These are phyloP conservation scores for Cephalotrichum gorgonifer DNA, from an alignment of 2,329 filamentous ascomycete species.

Conservation along the genomic window DNA sequence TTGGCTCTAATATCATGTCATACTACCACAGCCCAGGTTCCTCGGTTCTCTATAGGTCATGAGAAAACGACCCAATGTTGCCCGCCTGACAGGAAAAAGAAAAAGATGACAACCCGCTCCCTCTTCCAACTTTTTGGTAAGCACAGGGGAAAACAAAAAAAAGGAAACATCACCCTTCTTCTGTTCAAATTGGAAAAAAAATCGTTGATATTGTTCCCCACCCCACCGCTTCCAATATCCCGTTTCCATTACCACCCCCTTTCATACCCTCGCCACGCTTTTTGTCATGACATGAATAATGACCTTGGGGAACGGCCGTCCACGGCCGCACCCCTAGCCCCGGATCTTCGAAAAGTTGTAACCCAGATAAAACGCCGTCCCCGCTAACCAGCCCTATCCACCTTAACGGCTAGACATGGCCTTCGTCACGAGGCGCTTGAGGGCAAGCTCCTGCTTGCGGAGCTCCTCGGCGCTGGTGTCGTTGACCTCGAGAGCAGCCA, in stretches of 20 bases:
- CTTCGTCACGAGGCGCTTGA: slow-evolving; percentile 98
- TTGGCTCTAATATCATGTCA: neutral
- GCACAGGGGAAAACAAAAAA: neutral
- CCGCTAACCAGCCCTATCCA: slow-evolving; percentile 5
- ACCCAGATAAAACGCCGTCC: neutral
- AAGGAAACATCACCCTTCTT: neutral
- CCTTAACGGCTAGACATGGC: slow-evolving; percentile 84
- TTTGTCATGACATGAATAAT: neutral
- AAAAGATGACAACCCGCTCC: neutral
- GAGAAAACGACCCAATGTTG: neutral
- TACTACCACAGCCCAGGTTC: neutral
- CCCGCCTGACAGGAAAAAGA: neutral
- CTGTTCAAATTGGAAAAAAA: neutral
- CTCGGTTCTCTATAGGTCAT: neutral
- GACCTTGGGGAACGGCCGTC: neutral
- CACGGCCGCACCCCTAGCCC: neutral
- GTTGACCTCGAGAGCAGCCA: slow-evolving; percentile 93
- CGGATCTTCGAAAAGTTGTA: neutral
- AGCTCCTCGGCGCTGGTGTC: slow-evolving; percentile 87
- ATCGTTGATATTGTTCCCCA: slow-evolving; percentile 1
- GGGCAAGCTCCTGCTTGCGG: slow-evolving; percentile 98
- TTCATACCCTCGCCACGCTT: neutral
- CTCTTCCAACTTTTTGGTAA: slow-evolving; percentile 3
- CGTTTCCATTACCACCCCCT: slow-evolving; percentile 3
- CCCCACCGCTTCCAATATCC: slow-evolving; percentile 1